A percentile compares a stretch with the other conserved stretches of the same genome.
These are phyloP conservation scores for Miamiensis avidus DNA, from an alignment of 169 alveolate genomes.

Conservation along the genomic window DNA sequence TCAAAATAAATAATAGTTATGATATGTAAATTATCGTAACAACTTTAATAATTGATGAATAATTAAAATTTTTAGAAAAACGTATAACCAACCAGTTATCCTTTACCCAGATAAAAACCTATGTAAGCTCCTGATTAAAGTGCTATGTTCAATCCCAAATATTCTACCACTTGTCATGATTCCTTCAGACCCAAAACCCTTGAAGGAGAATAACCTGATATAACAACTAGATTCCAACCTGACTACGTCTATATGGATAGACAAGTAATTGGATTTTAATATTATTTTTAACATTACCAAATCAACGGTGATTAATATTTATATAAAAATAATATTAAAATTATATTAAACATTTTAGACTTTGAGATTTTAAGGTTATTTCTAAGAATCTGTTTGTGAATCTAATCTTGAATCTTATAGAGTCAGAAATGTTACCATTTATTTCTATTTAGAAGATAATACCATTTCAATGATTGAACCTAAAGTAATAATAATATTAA, in stretches of 20 bases:
- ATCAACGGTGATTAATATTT: not conserved
- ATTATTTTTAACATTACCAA: not conserved
- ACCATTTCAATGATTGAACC: constrained; percentile 79
- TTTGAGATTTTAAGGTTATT: constrained; percentile 79
- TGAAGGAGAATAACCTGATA: constrained; percentile 42
- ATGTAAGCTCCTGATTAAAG: constrained; percentile 22
- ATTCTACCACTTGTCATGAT: constrained; percentile 49
- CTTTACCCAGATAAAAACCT: constrained; percentile 44
- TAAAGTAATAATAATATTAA: no score
- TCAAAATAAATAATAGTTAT: not conserved
- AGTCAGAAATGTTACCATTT: constrained; percentile 62
- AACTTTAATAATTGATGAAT: no score
- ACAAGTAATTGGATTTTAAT: constrained; percentile 40
- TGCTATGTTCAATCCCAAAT: constrained; percentile 44
- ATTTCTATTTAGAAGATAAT: constrained; percentile 85
- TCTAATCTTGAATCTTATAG: constrained; percentile 73
- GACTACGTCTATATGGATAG: constrained; percentile 67
- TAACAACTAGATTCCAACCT: constrained; percentile 53
- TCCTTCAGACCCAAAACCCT: constrained; percentile 37
- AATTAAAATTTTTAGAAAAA: constrained; percentile 24
- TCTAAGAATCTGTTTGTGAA: constrained; percentile 85
- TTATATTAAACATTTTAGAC: constrained; percentile 29
- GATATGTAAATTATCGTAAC: not conserved
- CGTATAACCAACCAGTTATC: constrained; percentile 44
- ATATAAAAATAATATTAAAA: not conserved